These are phyloP conservation scores for Chamaecrista fasciculata DNA, from an alignment of 306 rosid genomes.

Conservation along the genomic window DNA sequence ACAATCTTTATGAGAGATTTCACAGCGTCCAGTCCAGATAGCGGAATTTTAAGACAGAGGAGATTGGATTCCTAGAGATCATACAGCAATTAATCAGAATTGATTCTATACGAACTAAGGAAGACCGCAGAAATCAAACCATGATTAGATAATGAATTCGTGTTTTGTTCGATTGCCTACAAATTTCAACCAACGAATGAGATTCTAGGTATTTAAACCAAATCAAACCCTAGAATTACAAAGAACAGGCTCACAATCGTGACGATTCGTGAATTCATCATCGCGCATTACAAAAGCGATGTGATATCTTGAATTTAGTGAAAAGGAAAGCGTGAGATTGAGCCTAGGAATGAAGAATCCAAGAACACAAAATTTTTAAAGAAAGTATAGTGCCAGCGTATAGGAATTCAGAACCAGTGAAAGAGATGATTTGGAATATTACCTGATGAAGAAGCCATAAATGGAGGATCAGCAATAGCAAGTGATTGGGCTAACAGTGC, in stretches of 20 bases:
- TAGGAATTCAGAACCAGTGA: neutral
- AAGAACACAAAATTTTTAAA: neutral
- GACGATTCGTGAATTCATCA: neutral
- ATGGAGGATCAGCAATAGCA: conserved; percentile 29
- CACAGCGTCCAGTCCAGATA: conserved; percentile 31
- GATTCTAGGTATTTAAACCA: conserved; percentile 21
- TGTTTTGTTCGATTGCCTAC: neutral
- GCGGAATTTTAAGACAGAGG: conserved; percentile 15
- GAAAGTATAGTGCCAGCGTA: neutral
- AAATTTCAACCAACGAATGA: neutral
- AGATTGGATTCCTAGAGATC: conserved; percentile 34
- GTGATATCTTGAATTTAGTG: neutral
- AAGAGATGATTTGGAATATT: neutral
- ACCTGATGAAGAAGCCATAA: conserved; percentile 48
- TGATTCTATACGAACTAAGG: conserved; percentile 30
- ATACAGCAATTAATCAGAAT: conserved; percentile 23
- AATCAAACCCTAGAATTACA: conserved; percentile 33
- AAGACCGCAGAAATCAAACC: conserved; percentile 9
- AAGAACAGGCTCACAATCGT: neutral
- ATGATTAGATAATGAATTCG: conserved; percentile 2
- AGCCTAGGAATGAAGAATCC: neutral
- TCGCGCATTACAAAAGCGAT: neutral
- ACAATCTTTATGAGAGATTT: conserved; percentile 26
- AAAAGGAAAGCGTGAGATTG: neutral
- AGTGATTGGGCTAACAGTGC: neutral